Evolutionary conservation across 495 filamentous ascomycete species (phyloP).

Genomic region (Aspergillus saccharolyticus): DNA sequence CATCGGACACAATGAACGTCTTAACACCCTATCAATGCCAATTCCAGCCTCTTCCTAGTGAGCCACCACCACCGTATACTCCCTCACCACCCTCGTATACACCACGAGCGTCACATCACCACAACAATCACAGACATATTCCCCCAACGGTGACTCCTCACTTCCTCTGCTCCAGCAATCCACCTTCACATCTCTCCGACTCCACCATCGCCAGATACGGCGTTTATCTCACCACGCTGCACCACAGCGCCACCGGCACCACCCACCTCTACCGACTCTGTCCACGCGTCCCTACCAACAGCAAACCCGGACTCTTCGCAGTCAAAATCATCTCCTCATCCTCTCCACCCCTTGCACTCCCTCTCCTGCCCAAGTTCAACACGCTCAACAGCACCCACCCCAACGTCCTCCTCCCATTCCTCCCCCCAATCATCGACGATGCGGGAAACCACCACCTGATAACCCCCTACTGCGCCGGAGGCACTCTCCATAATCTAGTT

Average conservation of each 20-base stretch:
- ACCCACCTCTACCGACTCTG: slow-evolving; percentile 22
- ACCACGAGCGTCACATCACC: not conserved
- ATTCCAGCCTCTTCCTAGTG: not conserved
- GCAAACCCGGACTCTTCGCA: slow-evolving; percentile 63
- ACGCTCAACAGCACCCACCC: slow-evolving; percentile 74
- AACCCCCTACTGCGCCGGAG: slow-evolving; percentile 93
- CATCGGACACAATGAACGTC: not conserved
- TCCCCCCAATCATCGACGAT: slow-evolving; percentile 87
- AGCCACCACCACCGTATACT: not conserved
- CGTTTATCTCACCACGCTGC: slow-evolving; percentile 15
- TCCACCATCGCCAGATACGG: not conserved
- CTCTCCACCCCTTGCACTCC: slow-evolving; percentile 49
- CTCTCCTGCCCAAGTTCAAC: not conserved
- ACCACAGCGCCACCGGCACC: slow-evolving; percentile 28
- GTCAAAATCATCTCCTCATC: slow-evolving; percentile 90
- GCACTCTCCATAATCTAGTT: slow-evolving; percentile 84
- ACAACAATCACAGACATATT: not conserved
- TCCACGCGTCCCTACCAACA: not conserved
- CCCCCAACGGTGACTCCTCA: not conserved
- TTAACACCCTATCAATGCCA: not conserved
- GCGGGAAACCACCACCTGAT: slow-evolving; percentile 95
- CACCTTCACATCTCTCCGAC: not conserved
- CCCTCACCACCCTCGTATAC: not conserved
- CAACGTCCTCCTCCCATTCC: slow-evolving; percentile 81
- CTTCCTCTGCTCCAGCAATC: not conserved